phyloP scores from a whole-genome alignment of 2,329 filamentous ascomycete species.

The Trichoderma atroviride region DNA sequence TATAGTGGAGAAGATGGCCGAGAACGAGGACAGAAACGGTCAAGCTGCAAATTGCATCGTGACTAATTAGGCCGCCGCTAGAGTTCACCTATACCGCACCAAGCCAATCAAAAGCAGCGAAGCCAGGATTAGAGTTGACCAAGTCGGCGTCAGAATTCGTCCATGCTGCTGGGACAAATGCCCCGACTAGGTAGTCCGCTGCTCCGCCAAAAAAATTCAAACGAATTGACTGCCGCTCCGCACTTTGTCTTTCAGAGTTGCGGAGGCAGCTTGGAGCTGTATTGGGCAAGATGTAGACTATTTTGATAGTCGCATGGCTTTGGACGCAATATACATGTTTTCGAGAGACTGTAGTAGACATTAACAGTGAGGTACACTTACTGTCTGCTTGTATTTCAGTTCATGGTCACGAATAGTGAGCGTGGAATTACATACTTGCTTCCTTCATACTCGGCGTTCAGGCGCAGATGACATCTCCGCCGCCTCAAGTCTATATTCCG shows the following conservation, averaged over 20 bases:
- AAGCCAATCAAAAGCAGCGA: background rate
- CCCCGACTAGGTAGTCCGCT: background rate
- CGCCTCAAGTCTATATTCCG: background rate
- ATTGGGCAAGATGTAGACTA: background rate
- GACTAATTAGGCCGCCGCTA: background rate
- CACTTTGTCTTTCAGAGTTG: background rate
- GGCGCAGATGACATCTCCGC: background rate
- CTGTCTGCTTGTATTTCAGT: background rate
- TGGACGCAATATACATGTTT: background rate
- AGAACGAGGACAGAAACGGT: slow-evolving; percentile 3
- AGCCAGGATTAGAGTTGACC: background rate
- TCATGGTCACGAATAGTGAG: background rate
- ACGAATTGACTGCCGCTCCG: background rate
- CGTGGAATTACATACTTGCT: background rate
- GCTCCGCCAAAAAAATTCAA: background rate
- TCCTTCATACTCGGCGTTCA: background rate
- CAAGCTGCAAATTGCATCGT: background rate
- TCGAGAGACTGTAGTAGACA: background rate
- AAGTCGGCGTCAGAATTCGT: background rate
- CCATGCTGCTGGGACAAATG: background rate
- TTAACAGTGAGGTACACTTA: background rate
- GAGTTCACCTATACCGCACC: too few relatives aligned
- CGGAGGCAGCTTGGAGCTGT: background rate
- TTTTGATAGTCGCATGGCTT: background rate
- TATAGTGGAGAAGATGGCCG: background rate